Base-by-base conservation (phyloP, 2,329 filamentous ascomycete species). In the Acephala macrosclerotiorum region DNA sequence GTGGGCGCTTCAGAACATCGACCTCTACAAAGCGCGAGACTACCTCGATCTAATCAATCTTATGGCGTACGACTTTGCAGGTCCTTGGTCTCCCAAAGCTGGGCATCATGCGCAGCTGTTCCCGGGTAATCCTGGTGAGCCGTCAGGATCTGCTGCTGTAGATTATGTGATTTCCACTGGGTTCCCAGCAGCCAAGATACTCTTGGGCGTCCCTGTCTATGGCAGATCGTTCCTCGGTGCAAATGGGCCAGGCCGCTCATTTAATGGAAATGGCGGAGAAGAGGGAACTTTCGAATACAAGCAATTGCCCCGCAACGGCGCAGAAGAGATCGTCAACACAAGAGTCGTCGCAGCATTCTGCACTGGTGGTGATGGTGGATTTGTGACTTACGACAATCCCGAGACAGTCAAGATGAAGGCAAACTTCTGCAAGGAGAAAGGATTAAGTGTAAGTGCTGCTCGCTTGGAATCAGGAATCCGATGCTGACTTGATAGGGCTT, bases 51-150 rank as follows among this genome's bases (percentile, higher is more conserved):
- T 89, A 68, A 80, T 96, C 76, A 95, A 95, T 76, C 80, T 96
- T 40, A 93, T 91, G 86, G 87, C 91, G 1, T 96, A 94, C 77
- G 92, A 96, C 77, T 92, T 94, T 74, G 88, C 86, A 29, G 91
- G 92, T 1, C 82, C 87, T 3, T 94, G 91, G 91, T 86, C 85
- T 1, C 76, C 81, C 35, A 85, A 84, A 64, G 87, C 87, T 55
- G 92, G 91, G 7, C 91, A 95, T 76, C 92, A 95, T 62, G 87
- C 91, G 4, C 91, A 94, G 75, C 85, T 96, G 1, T 92, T 89
- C 74, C 81, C 87, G 1, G 84, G 87, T 64, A 80, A 78, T 61
- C 68, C 75, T 7, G 86, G 85, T 69, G 85, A 90, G 68, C 82
- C 86, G 1, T 93, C 90, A 1, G 89, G 86, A n/a, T 85, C 90